Evolutionary conservation across 2,329 filamentous ascomycete genomes (phyloP).

Genomic region (Xylogone sp.): DNA sequence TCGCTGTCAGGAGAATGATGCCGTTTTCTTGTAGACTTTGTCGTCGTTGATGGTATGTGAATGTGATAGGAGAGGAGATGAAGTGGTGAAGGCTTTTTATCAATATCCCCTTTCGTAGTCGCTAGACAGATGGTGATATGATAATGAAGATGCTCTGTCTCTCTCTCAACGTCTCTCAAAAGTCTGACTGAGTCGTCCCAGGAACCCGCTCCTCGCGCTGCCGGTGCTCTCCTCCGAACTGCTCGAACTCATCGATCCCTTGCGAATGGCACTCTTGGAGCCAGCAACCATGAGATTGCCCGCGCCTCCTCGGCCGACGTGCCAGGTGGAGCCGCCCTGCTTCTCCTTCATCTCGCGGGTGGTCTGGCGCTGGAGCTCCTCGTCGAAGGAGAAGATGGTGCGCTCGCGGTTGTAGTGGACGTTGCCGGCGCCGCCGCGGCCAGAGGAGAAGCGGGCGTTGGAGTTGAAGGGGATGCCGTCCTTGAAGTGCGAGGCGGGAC

Average conservation of each 20-base stretch:
- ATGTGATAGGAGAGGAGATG: no score
- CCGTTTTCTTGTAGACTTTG: no score
- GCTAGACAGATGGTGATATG: no score
- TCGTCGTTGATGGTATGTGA: no score
- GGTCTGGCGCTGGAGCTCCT: slow-evolving; percentile 24
- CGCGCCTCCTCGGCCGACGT: slow-evolving; percentile 27
- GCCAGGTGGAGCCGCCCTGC: slow-evolving; percentile 17
- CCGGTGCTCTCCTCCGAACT: slow-evolving; percentile 5
- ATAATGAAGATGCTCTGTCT: not conserved
- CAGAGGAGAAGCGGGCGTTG: slow-evolving; percentile 21
- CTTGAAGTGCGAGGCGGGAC: slow-evolving; percentile 25
- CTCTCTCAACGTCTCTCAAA: slow-evolving; percentile 14
- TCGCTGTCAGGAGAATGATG: no score
- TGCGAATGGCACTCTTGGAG: slow-evolving; percentile 10
- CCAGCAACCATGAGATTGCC: slow-evolving; percentile 19
- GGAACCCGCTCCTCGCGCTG: slow-evolving; percentile 17
- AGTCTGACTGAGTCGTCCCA: slow-evolving; percentile 18
- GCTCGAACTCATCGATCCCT: slow-evolving; percentile 19
- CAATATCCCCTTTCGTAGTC: no score
- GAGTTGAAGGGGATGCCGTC: slow-evolving; percentile 17
- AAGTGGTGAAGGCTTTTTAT: no score
- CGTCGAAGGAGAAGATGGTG: slow-evolving; percentile 28
- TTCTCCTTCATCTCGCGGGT: slow-evolving; percentile 23
- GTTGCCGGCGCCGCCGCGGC: slow-evolving; percentile 29
- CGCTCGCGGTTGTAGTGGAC: slow-evolving; percentile 21